phyloP scores from a whole-genome alignment of 257 asterid species.

The Rubia yunnanensis region DNA sequence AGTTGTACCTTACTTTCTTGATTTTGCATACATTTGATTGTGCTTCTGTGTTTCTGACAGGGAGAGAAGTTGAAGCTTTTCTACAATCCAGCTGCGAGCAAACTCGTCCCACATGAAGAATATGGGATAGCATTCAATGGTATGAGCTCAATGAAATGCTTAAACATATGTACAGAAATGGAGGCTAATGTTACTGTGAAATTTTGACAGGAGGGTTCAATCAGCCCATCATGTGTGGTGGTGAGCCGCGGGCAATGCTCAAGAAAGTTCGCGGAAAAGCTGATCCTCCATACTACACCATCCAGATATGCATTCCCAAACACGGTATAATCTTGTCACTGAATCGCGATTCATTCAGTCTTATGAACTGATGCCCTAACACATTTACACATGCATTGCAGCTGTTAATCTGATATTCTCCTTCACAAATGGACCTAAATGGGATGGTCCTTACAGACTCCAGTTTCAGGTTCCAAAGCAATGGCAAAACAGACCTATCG shows the following conservation, averaged over 20 bases:
- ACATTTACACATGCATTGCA: slow-evolving; percentile 23
- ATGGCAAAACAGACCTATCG: slow-evolving; percentile 55
- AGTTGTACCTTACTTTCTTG: neutral
- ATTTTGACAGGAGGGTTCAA: slow-evolving; percentile 70
- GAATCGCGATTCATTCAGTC: neutral
- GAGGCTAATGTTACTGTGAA: no score
- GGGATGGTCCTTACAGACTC: slow-evolving; percentile 87
- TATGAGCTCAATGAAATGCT: slow-evolving; percentile 9
- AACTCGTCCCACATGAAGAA: slow-evolving; percentile 49
- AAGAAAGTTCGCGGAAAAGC: slow-evolving; percentile 68
- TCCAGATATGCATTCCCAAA: slow-evolving; percentile 81
- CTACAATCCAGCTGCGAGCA: slow-evolving; percentile 71
- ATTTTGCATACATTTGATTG: slow-evolving; percentile 1
- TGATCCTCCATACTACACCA: slow-evolving; percentile 61
- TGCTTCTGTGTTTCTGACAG: slow-evolving; percentile 24
- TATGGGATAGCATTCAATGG: slow-evolving; percentile 79
- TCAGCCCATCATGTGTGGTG: slow-evolving; percentile 95
- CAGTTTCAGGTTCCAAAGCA: slow-evolving; percentile 71
- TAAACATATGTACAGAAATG: neutral
- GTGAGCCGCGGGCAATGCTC: slow-evolving; percentile 87
- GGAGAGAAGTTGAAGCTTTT: slow-evolving; percentile 66
- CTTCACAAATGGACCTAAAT: slow-evolving; percentile 70
- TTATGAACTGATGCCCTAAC: neutral
- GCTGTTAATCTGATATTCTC: slow-evolving; percentile 79
- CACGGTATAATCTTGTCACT: slow-evolving; percentile 39